These are phyloP conservation scores for Ophiostoma sp. DNA, from an alignment of 2,329 filamentous ascomycete species.

Conservation along the genomic window DNA sequence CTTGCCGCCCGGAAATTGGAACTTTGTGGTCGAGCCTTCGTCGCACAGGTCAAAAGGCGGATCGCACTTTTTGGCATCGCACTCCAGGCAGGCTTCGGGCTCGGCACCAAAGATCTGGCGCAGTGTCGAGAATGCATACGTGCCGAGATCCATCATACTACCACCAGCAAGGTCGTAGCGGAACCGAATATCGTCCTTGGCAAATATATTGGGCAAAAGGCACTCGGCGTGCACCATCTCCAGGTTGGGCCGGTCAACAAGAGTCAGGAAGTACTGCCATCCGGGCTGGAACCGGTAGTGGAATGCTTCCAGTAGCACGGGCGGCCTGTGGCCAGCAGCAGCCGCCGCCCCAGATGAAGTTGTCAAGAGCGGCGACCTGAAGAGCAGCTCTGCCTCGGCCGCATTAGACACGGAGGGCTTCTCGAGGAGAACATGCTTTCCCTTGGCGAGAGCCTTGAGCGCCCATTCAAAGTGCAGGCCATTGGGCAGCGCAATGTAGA, in stretches of 20 bases:
- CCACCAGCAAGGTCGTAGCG: conserved; percentile 25
- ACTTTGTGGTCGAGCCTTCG: conserved; percentile 35
- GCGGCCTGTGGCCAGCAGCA: conserved; percentile 31
- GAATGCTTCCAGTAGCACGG: conserved; percentile 50
- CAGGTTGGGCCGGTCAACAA: conserved; percentile 39
- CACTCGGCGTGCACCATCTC: conserved; percentile 33
- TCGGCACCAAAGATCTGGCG: conserved; percentile 39
- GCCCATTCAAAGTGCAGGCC: conserved; percentile 45
- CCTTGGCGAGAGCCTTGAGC: conserved; percentile 42
- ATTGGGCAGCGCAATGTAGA: conserved; percentile 48
- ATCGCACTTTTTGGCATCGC: conserved; percentile 32
- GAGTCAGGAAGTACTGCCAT: conserved; percentile 39
- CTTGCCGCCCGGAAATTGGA: conserved; percentile 39
- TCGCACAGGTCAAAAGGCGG: conserved; percentile 35
- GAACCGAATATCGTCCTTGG: conserved; percentile 38
- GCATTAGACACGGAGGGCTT: conserved; percentile 48
- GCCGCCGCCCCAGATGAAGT: conserved; percentile 32
- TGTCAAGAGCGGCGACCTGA: conserved; percentile 36
- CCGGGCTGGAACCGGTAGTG: conserved; percentile 49
- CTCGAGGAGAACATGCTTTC: conserved; percentile 53
- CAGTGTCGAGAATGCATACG: conserved; percentile 37
- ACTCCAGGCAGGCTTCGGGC: conserved; percentile 37
- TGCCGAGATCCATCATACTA: conserved; percentile 37
- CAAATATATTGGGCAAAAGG: conserved; percentile 34
- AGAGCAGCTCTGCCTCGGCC: conserved; percentile 42